Conservation (phyloP, 140 eudicot species). For the Bidens hawaiensis region DNA sequence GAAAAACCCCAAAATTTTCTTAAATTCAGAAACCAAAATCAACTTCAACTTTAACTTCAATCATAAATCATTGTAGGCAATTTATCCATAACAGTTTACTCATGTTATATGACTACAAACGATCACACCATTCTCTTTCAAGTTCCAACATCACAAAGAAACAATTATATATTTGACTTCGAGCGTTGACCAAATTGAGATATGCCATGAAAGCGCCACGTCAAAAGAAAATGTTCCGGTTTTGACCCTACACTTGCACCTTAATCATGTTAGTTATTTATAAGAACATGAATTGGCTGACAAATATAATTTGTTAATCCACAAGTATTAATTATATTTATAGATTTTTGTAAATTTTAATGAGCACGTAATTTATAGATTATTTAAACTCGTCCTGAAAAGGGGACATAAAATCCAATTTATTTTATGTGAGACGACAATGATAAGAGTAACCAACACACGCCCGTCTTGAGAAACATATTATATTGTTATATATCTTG, state of each 20-base stretch:
- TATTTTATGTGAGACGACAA: background rate
- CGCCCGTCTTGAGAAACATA: background rate
- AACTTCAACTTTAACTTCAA: background rate
- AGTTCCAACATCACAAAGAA: slow-evolving; percentile 10
- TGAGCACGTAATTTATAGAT: background rate
- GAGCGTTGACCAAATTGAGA: slow-evolving; percentile 10
- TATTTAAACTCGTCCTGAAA: background rate
- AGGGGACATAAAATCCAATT: background rate
- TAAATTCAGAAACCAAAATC: background rate
- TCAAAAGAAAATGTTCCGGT: slow-evolving; percentile 11
- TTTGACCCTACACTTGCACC: slow-evolving; percentile 29
- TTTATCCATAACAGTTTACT: slow-evolving; percentile 7
- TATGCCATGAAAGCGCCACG: slow-evolving; percentile 12
- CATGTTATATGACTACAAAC: background rate
- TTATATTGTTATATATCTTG: too few relatives aligned
- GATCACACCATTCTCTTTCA: slow-evolving; percentile 10
- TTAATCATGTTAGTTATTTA: slow-evolving; percentile 20
- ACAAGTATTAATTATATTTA: too few relatives aligned
- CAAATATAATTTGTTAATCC: too few relatives aligned
- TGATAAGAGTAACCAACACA: too few relatives aligned
- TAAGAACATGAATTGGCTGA: background rate
- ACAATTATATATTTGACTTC: slow-evolving; percentile 5
- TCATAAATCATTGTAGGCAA: background rate
- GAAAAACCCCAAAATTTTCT: background rate
- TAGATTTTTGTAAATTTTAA: too few relatives aligned